Percentiles rank a stretch among this genome's conserved stretches.
Conservation (phyloP, 169 alveolate genomes). For the Eimeria acervulina region DNA sequence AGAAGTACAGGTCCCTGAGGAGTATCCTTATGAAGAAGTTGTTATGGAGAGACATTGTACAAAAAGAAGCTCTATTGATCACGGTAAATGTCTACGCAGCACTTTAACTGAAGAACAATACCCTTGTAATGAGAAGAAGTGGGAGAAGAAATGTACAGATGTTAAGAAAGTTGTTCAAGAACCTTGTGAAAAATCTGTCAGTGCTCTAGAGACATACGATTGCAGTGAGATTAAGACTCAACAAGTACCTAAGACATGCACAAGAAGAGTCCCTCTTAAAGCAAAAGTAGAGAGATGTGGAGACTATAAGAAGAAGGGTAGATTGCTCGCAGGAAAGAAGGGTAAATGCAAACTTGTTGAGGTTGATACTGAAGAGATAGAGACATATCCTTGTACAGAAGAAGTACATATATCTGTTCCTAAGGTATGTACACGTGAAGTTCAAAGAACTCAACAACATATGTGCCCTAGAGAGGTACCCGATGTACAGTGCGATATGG, state of each 20-base stretch:
- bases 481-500: slow-evolving; percentile 80
- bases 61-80: slow-evolving; percentile 45
- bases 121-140: slow-evolving; percentile 78
- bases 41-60: slow-evolving; percentile 78
- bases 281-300: slow-evolving; percentile 59
- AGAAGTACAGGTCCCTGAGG: slow-evolving; percentile 77
- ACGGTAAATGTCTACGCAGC: slow-evolving; percentile 78
- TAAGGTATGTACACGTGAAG: slow-evolving; percentile 71
- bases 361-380: slow-evolving; percentile 74
- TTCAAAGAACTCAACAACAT: slow-evolving; percentile 17
- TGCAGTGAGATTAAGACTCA: slow-evolving; percentile 79
- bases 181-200: slow-evolving; percentile 67
- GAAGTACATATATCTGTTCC: slow-evolving; percentile 76
- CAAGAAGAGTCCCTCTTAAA: slow-evolving; percentile 75
- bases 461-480: slow-evolving; percentile 75
- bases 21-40: slow-evolving; percentile 72
- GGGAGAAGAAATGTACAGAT: slow-evolving; percentile 73
- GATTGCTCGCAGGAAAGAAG: slow-evolving; percentile 80
- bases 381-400: slow-evolving; percentile 81
- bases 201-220: slow-evolving; percentile 75
- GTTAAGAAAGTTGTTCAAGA: slow-evolving; percentile 65
- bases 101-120: slow-evolving; percentile 71
- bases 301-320: slow-evolving; percentile 52
- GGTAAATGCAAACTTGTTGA: slow-evolving; percentile 71
- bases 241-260: slow-evolving; percentile 79